Base-by-base conservation (phyloP, 352 stramenopile genomes). In the Thraustochytrium striatum region DNA sequence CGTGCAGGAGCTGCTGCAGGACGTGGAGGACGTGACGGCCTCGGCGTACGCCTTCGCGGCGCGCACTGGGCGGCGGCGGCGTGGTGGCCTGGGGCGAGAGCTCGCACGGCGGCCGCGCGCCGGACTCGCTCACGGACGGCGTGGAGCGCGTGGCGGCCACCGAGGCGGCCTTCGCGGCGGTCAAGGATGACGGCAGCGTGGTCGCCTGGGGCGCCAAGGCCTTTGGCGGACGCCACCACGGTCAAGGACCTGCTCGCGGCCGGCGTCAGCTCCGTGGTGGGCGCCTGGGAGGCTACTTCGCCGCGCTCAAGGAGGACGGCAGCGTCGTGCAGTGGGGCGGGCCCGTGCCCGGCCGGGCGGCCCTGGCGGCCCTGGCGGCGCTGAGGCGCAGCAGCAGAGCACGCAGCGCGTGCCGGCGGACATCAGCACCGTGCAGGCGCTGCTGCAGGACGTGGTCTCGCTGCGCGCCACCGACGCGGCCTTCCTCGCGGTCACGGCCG, bases 141-240 rank as follows among this genome's bases (percentile, higher is more conserved):
- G 65, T 75, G 19, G 30, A 30, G 38, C n/a, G 16, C 16, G 11
- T 75, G 13, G 50, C 65, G 11, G 65, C 3, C 44, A 75, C 3
- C 44, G 30, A 41, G 30, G 65, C 39, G 44, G 65, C 65, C 32
- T 75, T 75, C 50, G 61, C 32, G 30, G 65, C 65, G 11, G 8
- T 75, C 44, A 75, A 75, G 33, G 39, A 35, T 11, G 65, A 75
- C 50, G 65, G 65, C 39, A 53, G 39, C 32, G 65, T 75, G 21
- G 65, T 75, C 25, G 65, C 65, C 16, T 75, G 65, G 65, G 30
- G 30, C 5, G 9, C 32, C 38, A 43, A 36, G n/a, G 11, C 16
- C 16, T 55, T 55, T 25, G 47, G 47, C 47, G 47, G 47, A 16
- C 16, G 25, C 47, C 16, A 55, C 16, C 47, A 55, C 16, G 16